phyloP scores from a whole-genome alignment of 2,329 filamentous ascomycete genomes.

The Monosporascus ibericus region DNA sequence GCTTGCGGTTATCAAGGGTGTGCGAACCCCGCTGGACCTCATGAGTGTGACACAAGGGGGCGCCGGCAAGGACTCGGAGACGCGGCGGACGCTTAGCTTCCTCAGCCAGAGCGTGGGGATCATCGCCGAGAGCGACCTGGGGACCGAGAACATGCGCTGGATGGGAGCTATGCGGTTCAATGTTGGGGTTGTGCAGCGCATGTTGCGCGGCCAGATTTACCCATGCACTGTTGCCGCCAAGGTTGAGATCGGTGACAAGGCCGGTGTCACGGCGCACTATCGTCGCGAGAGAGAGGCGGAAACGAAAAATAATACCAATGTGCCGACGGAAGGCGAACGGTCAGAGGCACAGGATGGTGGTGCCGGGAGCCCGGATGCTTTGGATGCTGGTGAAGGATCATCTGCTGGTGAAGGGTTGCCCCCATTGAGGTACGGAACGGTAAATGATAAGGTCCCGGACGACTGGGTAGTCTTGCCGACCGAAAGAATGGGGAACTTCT shows the following conservation, averaged over 20 bases:
- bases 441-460: conserved; percentile 68
- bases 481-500: conserved; percentile 84
- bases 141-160: conserved; percentile 87
- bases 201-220: conserved; percentile 72
- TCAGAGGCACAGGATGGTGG: conserved; percentile 2
- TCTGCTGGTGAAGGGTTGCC: conserved; percentile 54
- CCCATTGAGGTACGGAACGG: conserved; percentile 68
- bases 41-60: conserved; percentile 81
- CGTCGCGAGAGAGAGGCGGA: conserved; percentile 31
- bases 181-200: conserved; percentile 71
- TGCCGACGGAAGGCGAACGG: conserved; percentile 23
- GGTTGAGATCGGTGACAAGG: conserved; percentile 72
- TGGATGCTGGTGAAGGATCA: conserved; percentile 37
- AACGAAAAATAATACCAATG: not conserved
- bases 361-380: conserved; percentile 12
- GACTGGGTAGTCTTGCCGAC: conserved; percentile 71
- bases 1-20: conserved; percentile 78
- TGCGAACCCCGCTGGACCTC: conserved; percentile 78
- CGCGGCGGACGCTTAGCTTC: conserved; percentile 68
- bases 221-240: conserved; percentile 86
- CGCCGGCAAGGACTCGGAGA: conserved; percentile 18
- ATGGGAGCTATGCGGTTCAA: conserved; percentile 85
- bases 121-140: conserved; percentile 83
- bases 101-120: conserved; percentile 86
- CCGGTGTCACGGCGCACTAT: conserved; percentile 68